Evolutionary conservation across 306 rosid genomes (phyloP).

Genomic region (Quercus agrifolia): DNA sequence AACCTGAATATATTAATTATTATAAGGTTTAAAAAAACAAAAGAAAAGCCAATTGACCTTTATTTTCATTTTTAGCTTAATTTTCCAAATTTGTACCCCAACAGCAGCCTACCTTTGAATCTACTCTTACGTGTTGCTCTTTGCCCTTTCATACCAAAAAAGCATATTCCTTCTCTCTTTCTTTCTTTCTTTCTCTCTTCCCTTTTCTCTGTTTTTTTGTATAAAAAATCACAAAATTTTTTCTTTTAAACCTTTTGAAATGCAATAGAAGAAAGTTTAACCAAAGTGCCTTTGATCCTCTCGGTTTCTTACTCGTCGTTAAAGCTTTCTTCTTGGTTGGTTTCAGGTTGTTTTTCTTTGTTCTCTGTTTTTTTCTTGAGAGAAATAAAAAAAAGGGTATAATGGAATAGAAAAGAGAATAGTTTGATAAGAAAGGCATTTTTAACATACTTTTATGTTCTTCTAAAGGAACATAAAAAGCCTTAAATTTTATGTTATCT

Average conservation of each 20-base stretch:
- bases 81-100: slow-evolving; percentile 29
- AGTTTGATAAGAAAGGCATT: not conserved
- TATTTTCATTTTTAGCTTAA: not conserved
- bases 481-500: not conserved
- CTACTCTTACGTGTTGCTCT: slow-evolving; percentile 25
- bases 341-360: slow-evolving; percentile 18
- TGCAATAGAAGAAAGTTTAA: not conserved
- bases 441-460: not conserved
- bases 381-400: not conserved
- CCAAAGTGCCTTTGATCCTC: slow-evolving; percentile 5
- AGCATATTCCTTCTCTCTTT: slow-evolving; percentile 41
- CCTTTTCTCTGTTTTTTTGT: not conserved
- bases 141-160: slow-evolving; percentile 21
- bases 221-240: not conserved
- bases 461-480: not conserved
- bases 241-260: not conserved
- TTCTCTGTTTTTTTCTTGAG: slow-evolving; percentile 15
- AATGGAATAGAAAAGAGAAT: not conserved
- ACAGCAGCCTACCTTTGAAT: slow-evolving; percentile 11
- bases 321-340: not conserved
- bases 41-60: not conserved
- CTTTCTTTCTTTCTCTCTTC: not conserved
- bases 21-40: not conserved
- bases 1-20: not conserved
- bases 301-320: slow-evolving; percentile 28